Evolutionary conservation across 257 asterid genomes (phyloP).

Genomic region (Penstemon davidsonii): DNA sequence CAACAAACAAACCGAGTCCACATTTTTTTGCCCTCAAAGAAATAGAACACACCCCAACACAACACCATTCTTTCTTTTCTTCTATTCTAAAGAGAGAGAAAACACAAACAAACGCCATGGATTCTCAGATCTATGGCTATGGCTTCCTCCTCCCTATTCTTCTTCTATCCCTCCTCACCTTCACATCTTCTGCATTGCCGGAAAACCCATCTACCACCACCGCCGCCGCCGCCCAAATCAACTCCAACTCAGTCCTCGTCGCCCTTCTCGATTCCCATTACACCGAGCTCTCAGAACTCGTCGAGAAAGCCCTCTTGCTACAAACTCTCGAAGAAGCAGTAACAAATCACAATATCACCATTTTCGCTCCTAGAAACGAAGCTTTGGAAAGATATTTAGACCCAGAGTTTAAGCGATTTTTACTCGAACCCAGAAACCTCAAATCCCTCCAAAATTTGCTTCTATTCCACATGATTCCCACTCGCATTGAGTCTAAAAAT

Average conservation of each 20-base stretch:
- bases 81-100: neutral
- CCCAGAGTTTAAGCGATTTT: constrained; percentile 82
- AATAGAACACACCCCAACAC: constrained; percentile 2
- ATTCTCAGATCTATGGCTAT: constrained; percentile 58
- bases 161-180: constrained; percentile 28
- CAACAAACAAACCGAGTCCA: constrained; percentile 43
- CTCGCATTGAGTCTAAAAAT: constrained; percentile 56
- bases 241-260: constrained; percentile 86
- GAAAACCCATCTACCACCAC: constrained; percentile 29
- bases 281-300: constrained; percentile 87
- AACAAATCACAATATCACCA: constrained; percentile 71
- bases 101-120: constrained; percentile 61
- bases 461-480: constrained; percentile 79
- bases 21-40: constrained; percentile 16
- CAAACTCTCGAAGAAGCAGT: constrained; percentile 86
- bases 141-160: constrained; percentile 39
- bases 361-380: constrained; percentile 85
- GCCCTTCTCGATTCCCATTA: constrained; percentile 90
- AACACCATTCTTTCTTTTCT: neutral
- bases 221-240: constrained; percentile 39
- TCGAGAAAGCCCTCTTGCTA: constrained; percentile 81
- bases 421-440: constrained; percentile 80
- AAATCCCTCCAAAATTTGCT: constrained; percentile 72
- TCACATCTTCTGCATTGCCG: constrained; percentile 55
- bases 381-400: constrained; percentile 84